A percentile compares a stretch with the other conserved stretches of the same genome.
phyloP scores from a whole-genome alignment of 163 green algal species.

The Scenedesmus sp. region DNA sequence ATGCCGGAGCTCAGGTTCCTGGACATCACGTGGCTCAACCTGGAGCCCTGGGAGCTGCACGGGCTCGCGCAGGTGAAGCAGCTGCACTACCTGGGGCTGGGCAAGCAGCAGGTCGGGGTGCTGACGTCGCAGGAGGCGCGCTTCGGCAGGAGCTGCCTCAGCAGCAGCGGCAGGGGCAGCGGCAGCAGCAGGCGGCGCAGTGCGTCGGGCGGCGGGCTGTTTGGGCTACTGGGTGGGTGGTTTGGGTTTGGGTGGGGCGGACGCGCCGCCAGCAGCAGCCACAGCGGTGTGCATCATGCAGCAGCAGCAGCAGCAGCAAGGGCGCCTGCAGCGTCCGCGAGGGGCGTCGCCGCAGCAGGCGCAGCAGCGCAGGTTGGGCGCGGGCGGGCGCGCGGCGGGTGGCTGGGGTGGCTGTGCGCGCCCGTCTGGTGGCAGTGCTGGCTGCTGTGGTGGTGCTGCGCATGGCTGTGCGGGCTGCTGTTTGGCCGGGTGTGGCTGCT shows the following conservation, averaged over 20 bases:
- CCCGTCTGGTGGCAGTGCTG: background rate
- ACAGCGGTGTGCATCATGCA: background rate
- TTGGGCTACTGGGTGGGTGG: background rate
- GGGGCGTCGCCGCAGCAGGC: background rate
- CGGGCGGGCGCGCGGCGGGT: background rate
- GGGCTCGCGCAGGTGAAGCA: constrained; percentile 13
- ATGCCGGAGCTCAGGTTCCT: constrained; percentile 49
- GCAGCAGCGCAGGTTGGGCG: background rate
- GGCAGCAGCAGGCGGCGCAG: background rate
- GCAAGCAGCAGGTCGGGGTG: constrained; percentile 48
- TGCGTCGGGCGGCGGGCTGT: background rate
- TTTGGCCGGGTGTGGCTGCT: background rate
- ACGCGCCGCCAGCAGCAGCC: background rate
- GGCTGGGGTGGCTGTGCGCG: background rate
- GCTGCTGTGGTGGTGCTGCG: constrained; percentile 1
- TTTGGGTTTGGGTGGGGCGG: background rate
- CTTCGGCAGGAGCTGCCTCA: background rate
- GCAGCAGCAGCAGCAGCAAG: background rate
- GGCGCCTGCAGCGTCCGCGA: no score
- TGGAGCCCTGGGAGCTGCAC: constrained; percentile 42
- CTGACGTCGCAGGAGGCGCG: constrained; percentile 19
- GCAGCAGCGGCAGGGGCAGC: background rate
- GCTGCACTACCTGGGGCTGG: constrained; percentile 52
- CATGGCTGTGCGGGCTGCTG: background rate
- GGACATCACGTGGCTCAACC: constrained; percentile 52